phyloP scores from a whole-genome alignment of 768 basidiomycete species.

The Lactifluus subvellereus region DNA sequence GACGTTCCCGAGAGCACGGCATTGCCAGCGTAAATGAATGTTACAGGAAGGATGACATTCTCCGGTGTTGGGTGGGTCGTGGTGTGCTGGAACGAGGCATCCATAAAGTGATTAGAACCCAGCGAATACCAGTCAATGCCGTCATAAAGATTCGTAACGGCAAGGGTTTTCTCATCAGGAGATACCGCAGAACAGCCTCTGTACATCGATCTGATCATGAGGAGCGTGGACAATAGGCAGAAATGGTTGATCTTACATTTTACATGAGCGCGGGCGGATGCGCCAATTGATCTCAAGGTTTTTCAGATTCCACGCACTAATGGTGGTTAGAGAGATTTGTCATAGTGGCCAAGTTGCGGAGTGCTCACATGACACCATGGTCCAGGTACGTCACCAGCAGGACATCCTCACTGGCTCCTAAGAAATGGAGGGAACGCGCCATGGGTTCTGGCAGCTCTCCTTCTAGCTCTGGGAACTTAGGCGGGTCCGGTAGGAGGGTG shows the following conservation, averaged over 20 bases:
- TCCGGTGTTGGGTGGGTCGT: neutral
- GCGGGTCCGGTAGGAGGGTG: neutral
- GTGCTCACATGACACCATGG: conserved; percentile 1
- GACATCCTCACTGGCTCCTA: neutral
- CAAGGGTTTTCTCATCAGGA: neutral
- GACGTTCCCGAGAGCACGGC: neutral
- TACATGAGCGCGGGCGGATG: neutral
- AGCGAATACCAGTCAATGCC: neutral
- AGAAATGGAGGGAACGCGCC: neutral
- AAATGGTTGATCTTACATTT: neutral
- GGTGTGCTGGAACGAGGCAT: neutral
- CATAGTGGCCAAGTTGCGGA: neutral
- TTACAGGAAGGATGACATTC: neutral
- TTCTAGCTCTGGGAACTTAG: conserved; percentile 2
- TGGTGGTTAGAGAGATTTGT: neutral
- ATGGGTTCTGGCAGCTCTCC: conserved; percentile 2
- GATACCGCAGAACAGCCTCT: conserved; percentile 6
- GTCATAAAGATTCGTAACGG: neutral
- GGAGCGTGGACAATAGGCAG: neutral
- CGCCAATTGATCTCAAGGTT: neutral
- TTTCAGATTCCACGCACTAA: neutral
- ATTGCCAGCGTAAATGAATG: neutral
- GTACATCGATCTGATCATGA: too few relatives aligned
- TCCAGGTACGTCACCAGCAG: conserved; percentile 1
- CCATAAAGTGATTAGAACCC: neutral